These are phyloP conservation scores for Populus ilicifolia DNA, from an alignment of 345 rosid species.

Conservation along the genomic window DNA sequence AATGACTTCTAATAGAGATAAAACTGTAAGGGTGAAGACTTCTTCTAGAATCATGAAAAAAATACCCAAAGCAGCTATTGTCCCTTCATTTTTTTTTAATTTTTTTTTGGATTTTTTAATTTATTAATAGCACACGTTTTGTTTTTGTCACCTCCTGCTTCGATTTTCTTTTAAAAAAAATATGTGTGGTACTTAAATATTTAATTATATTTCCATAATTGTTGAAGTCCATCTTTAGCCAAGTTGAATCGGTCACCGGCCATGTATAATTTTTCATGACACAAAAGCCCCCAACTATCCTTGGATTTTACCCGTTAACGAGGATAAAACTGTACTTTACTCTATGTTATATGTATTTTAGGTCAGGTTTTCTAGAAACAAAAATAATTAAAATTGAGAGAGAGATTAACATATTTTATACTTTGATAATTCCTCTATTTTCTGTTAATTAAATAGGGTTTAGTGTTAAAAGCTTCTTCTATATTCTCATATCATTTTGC, in stretches of 20 bases:
- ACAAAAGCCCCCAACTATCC: slow-evolving; percentile 5
- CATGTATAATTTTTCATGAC: neutral
- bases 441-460: slow-evolving; percentile 13
- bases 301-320: neutral
- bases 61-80: neutral
- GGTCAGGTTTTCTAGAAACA: neutral
- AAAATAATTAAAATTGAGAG: neutral
- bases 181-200: neutral
- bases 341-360: neutral
- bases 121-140: slow-evolving; percentile 22
- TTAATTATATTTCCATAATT: neutral
- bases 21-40: too few species aligned
- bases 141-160: neutral
- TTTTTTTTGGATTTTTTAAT: neutral
- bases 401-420: neutral
- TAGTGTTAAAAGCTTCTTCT: slow-evolving; percentile 1
- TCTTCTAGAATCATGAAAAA: too few species aligned
- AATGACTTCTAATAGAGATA: too few species aligned
- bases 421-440: neutral
- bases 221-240: slow-evolving; percentile 4
- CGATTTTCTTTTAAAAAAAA: neutral
- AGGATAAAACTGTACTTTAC: slow-evolving; percentile 8
- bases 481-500: slow-evolving; percentile 7
- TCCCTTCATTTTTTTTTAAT: neutral
- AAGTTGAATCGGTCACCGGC: neutral